Conservation (phyloP, 2,329 filamentous ascomycete species). For the Endoconidiophora polonica region DNA sequence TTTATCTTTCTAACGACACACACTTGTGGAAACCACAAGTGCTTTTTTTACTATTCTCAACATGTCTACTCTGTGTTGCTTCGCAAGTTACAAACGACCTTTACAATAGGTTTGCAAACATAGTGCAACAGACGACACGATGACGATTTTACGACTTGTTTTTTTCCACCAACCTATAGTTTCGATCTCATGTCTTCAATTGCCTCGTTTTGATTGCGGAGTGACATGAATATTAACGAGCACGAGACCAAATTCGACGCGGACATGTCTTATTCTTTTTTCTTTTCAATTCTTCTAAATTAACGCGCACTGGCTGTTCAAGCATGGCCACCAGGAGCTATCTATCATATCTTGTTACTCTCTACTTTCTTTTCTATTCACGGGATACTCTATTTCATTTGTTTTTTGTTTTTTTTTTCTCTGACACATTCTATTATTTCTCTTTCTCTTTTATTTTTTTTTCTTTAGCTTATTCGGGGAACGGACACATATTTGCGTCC, state of each 20-base stretch:
- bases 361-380: slow-evolving; percentile 7
- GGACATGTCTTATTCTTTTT: not conserved
- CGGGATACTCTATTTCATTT: slow-evolving; percentile 13
- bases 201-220: not conserved
- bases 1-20: slow-evolving; percentile 2
- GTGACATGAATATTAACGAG: slow-evolving; percentile 1
- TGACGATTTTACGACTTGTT: slow-evolving; percentile 13
- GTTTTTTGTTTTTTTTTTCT: slow-evolving; percentile 13
- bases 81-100: not conserved
- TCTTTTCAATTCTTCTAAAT: not conserved
- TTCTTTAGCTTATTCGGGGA: slow-evolving; percentile 12
- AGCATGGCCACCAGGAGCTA: too few relatives aligned
- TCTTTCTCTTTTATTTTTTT: slow-evolving; percentile 14
- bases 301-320: not conserved
- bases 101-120: not conserved
- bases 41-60: slow-evolving; percentile 9
- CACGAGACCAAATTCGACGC: not conserved
- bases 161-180: not conserved
- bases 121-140: slow-evolving; percentile 5
- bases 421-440: slow-evolving; percentile 13
- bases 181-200: slow-evolving; percentile 2
- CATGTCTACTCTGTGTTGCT: slow-evolving; percentile 5
- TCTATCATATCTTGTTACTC: not conserved
- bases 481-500: too few relatives aligned
- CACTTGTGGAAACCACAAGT: not conserved